phyloP scores from a whole-genome alignment of 495 filamentous ascomycete genomes.

The Evernia prunastri region DNA sequence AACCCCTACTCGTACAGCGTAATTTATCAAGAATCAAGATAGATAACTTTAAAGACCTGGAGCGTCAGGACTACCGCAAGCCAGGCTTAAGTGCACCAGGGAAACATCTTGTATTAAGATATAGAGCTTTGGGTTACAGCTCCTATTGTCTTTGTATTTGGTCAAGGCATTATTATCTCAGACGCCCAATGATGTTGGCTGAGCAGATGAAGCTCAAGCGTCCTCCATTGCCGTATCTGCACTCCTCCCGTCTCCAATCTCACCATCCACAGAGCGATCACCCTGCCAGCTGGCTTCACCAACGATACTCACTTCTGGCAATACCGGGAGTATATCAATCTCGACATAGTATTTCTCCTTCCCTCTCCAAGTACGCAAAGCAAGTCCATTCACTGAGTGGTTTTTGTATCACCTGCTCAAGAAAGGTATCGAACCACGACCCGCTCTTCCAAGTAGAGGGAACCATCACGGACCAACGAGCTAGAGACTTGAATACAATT shows the following conservation, averaged over 20 bases:
- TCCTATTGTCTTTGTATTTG: not conserved
- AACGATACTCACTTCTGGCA: not conserved
- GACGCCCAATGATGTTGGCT: not conserved
- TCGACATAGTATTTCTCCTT: not conserved
- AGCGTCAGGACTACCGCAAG: not conserved
- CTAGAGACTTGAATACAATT: not conserved
- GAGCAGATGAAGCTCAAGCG: not conserved
- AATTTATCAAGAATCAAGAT: not conserved
- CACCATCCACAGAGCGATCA: not conserved
- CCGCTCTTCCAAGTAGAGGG: not conserved
- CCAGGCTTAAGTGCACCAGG: not conserved
- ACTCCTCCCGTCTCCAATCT: not conserved
- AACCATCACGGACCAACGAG: not conserved
- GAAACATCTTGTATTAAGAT: not conserved
- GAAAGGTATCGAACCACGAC: not conserved
- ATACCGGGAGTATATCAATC: not conserved
- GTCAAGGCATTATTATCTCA: not conserved
- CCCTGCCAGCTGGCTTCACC: not conserved
- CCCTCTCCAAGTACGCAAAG: not conserved
- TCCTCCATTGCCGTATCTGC: not conserved
- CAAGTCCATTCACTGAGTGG: not conserved
- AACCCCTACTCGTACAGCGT: no score
- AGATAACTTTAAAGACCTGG: not conserved
- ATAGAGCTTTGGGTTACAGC: not conserved
- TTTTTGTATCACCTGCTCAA: not conserved